phyloP scores from a whole-genome alignment of 768 basidiomycete genomes.

The Rhizopogon salebrosus region DNA sequence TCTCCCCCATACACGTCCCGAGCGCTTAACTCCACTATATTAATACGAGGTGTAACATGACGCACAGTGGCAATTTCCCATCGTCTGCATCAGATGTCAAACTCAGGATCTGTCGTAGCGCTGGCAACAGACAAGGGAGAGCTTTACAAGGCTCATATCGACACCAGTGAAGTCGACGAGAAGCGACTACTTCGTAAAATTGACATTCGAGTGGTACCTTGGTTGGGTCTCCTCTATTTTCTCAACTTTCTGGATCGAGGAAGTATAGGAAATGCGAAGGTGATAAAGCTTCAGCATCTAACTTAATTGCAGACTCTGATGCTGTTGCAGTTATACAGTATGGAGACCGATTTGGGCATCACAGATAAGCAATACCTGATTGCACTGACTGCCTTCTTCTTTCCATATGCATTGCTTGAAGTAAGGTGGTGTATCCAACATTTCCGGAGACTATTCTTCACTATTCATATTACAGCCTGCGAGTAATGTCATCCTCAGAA shows the following conservation, averaged over 20 bases:
- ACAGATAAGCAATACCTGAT: slow-evolving; percentile 62
- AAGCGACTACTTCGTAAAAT: slow-evolving; percentile 51
- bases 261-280: slow-evolving; percentile 73
- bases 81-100: background rate
- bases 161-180: slow-evolving; percentile 50
- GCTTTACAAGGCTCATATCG: slow-evolving; percentile 46
- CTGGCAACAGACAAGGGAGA: background rate
- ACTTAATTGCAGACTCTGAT: background rate
- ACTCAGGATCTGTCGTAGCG: background rate
- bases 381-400: slow-evolving; percentile 72
- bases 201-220: slow-evolving; percentile 67
- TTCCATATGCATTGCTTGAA: slow-evolving; percentile 68
- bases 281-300: slow-evolving; percentile 18
- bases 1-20: too few relatives aligned
- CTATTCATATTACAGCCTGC: slow-evolving; percentile 40
- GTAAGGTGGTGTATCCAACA: slow-evolving; percentile 27
- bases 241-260: slow-evolving; percentile 64
- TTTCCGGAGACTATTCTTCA: background rate
- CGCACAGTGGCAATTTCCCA: background rate
- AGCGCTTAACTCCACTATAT: background rate
- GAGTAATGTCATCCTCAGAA: slow-evolving; percentile 57
- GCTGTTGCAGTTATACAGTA: slow-evolving; percentile 45
- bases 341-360: slow-evolving; percentile 53
- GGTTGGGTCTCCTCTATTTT: slow-evolving; percentile 69
- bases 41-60: background rate